These are phyloP conservation scores for Orobanche coerulescens DNA, from an alignment of 257 asterid genomes.

Conservation along the genomic window DNA sequence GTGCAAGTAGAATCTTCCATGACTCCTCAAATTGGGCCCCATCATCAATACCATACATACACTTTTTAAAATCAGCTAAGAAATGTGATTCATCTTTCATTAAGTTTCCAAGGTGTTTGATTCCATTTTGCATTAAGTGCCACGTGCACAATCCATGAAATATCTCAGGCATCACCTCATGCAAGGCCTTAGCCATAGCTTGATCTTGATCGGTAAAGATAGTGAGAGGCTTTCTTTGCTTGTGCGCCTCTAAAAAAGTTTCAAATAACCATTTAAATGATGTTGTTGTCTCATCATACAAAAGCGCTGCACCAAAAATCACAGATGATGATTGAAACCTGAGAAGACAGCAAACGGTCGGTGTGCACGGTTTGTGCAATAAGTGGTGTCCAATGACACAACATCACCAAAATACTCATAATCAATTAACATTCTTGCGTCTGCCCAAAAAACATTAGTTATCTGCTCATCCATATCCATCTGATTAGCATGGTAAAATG, in stretches of 20 bases:
- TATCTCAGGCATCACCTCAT: too few species aligned
- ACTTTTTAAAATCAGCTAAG: background rate
- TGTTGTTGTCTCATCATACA: background rate
- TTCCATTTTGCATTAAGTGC: too few species aligned
- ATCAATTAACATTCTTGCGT: too few species aligned
- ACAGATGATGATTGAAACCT: background rate
- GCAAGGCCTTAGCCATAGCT: too few species aligned
- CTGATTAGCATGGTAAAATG: too few species aligned
- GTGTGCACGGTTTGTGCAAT: background rate
- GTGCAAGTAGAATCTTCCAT: too few species aligned
- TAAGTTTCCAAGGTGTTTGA: background rate
- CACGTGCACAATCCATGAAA: conserved; percentile 6
- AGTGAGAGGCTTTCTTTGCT: background rate
- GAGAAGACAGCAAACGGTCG: background rate
- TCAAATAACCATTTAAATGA: too few species aligned
- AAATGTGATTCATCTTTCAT: conserved; percentile 1
- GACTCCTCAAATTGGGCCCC: background rate
- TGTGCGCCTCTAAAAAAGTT: background rate
- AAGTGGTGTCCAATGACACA: too few species aligned
- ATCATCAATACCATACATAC: background rate
- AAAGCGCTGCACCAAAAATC: background rate
- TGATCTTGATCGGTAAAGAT: background rate
- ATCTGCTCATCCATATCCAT: too few species aligned
- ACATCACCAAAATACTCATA: too few species aligned
- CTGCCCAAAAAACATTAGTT: too few species aligned